Percentiles rank a stretch among this genome's conserved stretches.
Evolutionary conservation across 208 protist genomes (phyloP).

Genomic region (Trypanosoma cruzi): DNA sequence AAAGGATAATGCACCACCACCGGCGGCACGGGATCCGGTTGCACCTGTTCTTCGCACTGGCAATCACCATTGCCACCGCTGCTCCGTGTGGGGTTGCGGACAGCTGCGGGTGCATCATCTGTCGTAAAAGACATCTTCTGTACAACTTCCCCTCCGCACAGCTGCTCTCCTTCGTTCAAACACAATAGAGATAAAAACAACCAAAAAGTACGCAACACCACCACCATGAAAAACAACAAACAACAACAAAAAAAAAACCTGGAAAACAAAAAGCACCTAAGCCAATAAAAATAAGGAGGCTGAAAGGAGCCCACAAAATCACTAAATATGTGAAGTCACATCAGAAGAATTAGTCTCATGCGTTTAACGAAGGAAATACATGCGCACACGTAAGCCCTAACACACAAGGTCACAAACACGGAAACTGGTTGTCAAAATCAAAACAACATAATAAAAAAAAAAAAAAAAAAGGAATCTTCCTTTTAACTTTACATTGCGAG

Average conservation of each 20-base stretch:
- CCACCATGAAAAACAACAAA: background rate
- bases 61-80: background rate
- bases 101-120: background rate
- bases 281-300: background rate
- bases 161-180: background rate
- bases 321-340: background rate
- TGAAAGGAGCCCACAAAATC: too few species aligned
- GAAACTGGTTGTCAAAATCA: background rate
- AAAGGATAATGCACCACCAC: conserved; percentile 46
- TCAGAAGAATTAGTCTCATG: background rate
- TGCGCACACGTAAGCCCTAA: background rate
- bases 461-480: background rate
- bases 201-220: background rate
- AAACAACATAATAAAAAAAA: conserved; percentile 16
- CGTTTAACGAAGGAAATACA: background rate
- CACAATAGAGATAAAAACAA: background rate
- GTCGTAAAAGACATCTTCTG: background rate
- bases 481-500: conserved; percentile 11
- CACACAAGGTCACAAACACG: background rate
- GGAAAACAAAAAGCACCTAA: background rate
- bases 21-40: background rate
- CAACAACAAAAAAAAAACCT: background rate
- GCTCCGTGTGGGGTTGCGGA: background rate
- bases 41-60: background rate
- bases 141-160: background rate